Percentiles rank a stretch among this genome's conserved stretches.
These are phyloP conservation scores for Penicillium chermesinum DNA, from an alignment of 495 filamentous ascomycete genomes.

Conservation along the genomic window DNA sequence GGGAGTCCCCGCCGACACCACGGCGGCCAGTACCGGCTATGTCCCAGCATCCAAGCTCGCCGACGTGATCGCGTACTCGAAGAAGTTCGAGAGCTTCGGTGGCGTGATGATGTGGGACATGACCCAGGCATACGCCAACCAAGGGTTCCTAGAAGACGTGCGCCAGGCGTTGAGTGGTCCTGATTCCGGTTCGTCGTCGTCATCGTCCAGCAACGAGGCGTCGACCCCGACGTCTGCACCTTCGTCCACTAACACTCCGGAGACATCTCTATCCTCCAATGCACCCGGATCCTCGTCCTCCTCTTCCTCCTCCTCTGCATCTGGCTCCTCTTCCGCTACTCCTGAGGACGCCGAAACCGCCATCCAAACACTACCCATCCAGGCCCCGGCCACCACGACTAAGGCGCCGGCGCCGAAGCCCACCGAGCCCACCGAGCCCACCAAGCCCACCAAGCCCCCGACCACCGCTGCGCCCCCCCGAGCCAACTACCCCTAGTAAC, in stretches of 20 bases:
- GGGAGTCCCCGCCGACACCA: constrained; percentile 57
- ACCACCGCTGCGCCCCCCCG: neutral
- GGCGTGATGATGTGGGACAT: constrained; percentile 73
- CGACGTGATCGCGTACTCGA: constrained; percentile 45
- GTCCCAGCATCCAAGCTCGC: constrained; percentile 38
- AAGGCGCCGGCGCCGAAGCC: neutral
- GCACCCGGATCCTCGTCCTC: constrained; percentile 25
- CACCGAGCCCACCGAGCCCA: constrained; percentile 2
- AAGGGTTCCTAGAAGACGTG: constrained; percentile 49
- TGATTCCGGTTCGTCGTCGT: constrained; percentile 31
- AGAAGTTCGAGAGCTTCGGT: constrained; percentile 56
- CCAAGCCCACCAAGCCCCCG: neutral
- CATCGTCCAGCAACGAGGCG: constrained; percentile 20
- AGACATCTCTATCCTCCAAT: constrained; percentile 24
- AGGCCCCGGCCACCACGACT: neutral
- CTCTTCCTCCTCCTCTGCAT: constrained; percentile 28
- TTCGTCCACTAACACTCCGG: constrained; percentile 28
- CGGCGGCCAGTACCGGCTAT: constrained; percentile 57
- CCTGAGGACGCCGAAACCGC: constrained; percentile 7
- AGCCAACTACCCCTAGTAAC: constrained; percentile 3
- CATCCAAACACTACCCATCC: neutral
- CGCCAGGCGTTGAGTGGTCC: constrained; percentile 21
- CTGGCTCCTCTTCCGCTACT: constrained; percentile 23
- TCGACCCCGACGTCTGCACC: constrained; percentile 25
- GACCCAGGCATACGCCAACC: constrained; percentile 54